Conservation (phyloP, 139 green algal genomes). For the Micromonas commoda region DNA sequence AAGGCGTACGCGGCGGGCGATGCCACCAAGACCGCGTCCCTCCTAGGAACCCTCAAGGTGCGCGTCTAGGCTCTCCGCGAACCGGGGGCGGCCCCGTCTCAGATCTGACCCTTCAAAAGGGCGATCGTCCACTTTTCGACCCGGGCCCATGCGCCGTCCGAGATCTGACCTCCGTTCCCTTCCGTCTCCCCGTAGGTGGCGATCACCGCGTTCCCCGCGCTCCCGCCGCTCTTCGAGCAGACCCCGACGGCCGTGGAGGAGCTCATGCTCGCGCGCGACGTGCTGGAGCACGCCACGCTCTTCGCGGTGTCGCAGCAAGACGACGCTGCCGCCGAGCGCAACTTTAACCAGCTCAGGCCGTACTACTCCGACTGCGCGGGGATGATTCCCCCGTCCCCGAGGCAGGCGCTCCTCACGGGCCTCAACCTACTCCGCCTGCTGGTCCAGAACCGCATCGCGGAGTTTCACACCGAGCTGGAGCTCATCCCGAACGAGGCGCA, state of each 20-base stretch:
- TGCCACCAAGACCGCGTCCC: slow-evolving; percentile 32
- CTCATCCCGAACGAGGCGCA: slow-evolving; percentile 59
- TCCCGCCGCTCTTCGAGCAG: slow-evolving; percentile 59
- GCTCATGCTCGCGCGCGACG: slow-evolving; percentile 69
- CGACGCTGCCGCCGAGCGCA: slow-evolving; percentile 78
- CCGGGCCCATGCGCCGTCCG: no score
- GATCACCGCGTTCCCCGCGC: slow-evolving; percentile 62
- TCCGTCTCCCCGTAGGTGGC: slow-evolving; percentile 70
- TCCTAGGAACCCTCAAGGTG: slow-evolving; percentile 55
- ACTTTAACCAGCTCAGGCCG: slow-evolving; percentile 76
- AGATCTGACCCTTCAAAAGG: no score
- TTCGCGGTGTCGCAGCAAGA: slow-evolving; percentile 66
- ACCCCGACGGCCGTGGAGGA: slow-evolving; percentile 62
- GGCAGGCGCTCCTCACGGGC: slow-evolving; percentile 61
- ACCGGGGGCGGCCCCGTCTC: no score
- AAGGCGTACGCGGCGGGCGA: slow-evolving; percentile 28
- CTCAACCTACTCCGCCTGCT: slow-evolving; percentile 89
- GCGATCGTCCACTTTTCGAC: no score
- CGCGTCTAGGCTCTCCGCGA: no score
- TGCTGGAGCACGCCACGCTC: slow-evolving; percentile 79
- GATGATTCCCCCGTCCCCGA: slow-evolving; percentile 50
- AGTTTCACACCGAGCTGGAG: slow-evolving; percentile 97
- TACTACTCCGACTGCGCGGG: slow-evolving; percentile 72
- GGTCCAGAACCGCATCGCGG: slow-evolving; percentile 88
- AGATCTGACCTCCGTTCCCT: no score